Evolutionary conservation across 164 flowering plant genomes (phyloP).

Genomic region (Dillenia turbinata): DNA sequence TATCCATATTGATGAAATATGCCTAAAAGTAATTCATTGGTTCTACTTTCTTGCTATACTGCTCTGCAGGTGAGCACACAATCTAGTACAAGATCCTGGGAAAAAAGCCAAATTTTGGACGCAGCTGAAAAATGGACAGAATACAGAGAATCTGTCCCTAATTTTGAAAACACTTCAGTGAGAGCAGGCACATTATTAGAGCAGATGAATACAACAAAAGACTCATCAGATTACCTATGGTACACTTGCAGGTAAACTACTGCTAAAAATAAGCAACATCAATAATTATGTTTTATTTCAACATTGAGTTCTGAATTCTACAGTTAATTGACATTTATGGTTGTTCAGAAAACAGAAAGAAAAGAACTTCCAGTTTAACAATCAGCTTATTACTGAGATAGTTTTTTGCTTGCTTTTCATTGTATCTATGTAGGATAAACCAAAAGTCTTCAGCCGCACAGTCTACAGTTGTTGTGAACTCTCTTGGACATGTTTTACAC

Average conservation of each 20-base stretch:
- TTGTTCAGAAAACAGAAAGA: too few relatives aligned
- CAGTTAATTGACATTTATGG: too few relatives aligned
- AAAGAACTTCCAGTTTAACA: too few relatives aligned
- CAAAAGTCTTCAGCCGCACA: constrained; percentile 21
- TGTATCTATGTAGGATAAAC: constrained; percentile 33
- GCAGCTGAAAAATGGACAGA: constrained; percentile 35
- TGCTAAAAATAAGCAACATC: too few relatives aligned
- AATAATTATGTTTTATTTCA: too few relatives aligned
- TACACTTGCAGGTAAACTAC: constrained; percentile 60
- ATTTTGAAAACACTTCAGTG: constrained; percentile 28
- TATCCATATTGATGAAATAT: background rate
- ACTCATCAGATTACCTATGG: constrained; percentile 72
- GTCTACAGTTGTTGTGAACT: constrained; percentile 30
- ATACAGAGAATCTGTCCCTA: constrained; percentile 32
- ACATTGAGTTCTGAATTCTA: too few relatives aligned
- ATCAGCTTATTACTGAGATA: too few relatives aligned
- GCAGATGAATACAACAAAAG: constrained; percentile 55
- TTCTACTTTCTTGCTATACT: background rate
- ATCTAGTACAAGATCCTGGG: constrained; percentile 29
- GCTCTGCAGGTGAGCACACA: constrained; percentile 45
- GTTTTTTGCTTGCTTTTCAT: background rate
- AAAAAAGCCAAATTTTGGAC: constrained; percentile 19
- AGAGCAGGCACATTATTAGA: constrained; percentile 38
- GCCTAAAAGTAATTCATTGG: background rate
- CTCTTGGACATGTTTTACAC: constrained; percentile 61